Percentiles rank a stretch among this genome's conserved stretches.
Evolutionary conservation across 805 yeast species (phyloP).

Genomic region (Zygotorulaspora sp.): DNA sequence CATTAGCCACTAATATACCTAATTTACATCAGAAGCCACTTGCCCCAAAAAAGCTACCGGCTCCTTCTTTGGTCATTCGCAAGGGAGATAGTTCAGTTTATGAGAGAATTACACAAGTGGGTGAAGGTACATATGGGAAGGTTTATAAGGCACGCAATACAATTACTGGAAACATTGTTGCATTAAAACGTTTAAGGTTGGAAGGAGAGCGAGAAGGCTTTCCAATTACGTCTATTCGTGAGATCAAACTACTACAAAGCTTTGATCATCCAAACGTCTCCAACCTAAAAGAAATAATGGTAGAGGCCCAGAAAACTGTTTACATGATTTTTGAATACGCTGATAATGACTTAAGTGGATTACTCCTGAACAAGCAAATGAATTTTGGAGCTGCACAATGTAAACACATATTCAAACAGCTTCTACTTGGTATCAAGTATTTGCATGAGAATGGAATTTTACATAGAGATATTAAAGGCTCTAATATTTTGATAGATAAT

Average conservation of each 20-base stretch:
- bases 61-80: slow-evolving; percentile 14
- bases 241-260: slow-evolving; percentile 72
- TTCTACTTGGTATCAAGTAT: slow-evolving; percentile 64
- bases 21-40: neutral
- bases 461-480: slow-evolving; percentile 80
- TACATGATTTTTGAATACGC: slow-evolving; percentile 92
- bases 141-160: slow-evolving; percentile 56
- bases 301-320: slow-evolving; percentile 56
- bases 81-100: slow-evolving; percentile 38
- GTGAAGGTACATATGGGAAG: slow-evolving; percentile 95
- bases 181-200: slow-evolving; percentile 76
- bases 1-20: neutral
- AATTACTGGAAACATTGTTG: slow-evolving; percentile 68
- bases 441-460: slow-evolving; percentile 64
- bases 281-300: slow-evolving; percentile 83
- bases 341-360: slow-evolving; percentile 89
- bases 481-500: slow-evolving; percentile 63
- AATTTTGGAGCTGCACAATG: slow-evolving; percentile 56
- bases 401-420: slow-evolving; percentile 61
- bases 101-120: slow-evolving; percentile 80
- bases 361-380: slow-evolving; percentile 71
- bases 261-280: slow-evolving; percentile 80
- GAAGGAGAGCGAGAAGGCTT: slow-evolving; percentile 91
- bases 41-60: slow-evolving; percentile 4
- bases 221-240: slow-evolving; percentile 93